phyloP scores from a whole-genome alignment of 2,329 filamentous ascomycete species.

The Fusarium sp. region DNA sequence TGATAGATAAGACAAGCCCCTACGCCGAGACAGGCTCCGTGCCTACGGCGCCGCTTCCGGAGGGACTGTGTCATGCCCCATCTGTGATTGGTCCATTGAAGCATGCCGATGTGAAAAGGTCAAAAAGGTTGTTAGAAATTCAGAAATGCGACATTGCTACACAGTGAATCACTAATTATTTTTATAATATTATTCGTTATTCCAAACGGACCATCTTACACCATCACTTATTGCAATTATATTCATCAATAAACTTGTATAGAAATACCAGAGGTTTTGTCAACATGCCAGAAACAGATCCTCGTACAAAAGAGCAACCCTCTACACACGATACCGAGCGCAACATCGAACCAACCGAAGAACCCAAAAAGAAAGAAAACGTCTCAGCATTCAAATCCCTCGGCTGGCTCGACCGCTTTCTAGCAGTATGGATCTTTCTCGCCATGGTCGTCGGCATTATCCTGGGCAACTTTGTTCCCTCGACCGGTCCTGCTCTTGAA shows the following conservation, averaged over 20 bases:
- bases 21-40: slow-evolving; percentile 1
- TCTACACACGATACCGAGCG: slow-evolving; percentile 21
- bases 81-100: slow-evolving; percentile 31
- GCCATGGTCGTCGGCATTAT: slow-evolving; percentile 83
- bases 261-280: no score
- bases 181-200: background rate
- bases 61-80: slow-evolving; percentile 42
- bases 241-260: no score
- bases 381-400: slow-evolving; percentile 65
- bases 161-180: background rate
- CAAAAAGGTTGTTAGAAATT: background rate
- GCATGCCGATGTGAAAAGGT: background rate
- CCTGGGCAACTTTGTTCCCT: slow-evolving; percentile 79
- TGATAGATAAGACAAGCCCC: background rate
- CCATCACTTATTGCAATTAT: no score
- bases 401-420: slow-evolving; percentile 71
- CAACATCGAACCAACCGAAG: background rate
- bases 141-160: background rate
- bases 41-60: slow-evolving; percentile 2
- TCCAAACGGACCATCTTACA: no score
- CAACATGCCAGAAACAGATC: background rate
- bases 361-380: background rate
- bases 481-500: slow-evolving; percentile 71
- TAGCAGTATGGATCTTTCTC: slow-evolving; percentile 80
- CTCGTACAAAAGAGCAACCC: slow-evolving; percentile 2